Conservation (phyloP, 192 early-diverging fungal species). For the Physocladia obscura region DNA sequence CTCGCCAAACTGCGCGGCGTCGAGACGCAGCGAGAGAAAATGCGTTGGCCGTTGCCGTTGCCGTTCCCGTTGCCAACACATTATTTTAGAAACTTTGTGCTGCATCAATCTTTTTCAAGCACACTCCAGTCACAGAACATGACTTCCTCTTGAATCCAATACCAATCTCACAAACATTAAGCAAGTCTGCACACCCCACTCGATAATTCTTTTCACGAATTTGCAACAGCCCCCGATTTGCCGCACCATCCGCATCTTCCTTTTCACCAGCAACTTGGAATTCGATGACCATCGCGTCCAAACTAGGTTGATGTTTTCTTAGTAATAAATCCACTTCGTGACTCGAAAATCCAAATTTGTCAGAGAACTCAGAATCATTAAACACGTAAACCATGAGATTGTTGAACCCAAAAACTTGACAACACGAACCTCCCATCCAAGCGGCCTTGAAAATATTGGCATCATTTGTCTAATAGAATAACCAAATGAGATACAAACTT, state of each 20-base stretch:
- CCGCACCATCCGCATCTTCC: background rate
- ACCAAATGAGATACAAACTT: background rate
- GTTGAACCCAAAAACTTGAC: background rate
- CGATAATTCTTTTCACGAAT: constrained; percentile 10
- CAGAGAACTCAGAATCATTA: background rate
- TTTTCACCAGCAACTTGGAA: background rate
- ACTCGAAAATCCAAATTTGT: constrained; percentile 14
- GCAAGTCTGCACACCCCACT: background rate
- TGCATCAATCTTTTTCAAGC: no score
- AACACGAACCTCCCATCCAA: background rate
- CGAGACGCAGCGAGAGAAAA: constrained; percentile 13
- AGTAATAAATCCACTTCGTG: constrained; percentile 5
- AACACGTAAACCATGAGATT: background rate
- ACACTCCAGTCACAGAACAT: no score
- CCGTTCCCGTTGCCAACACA: no score
- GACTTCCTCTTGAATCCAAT: constrained; percentile 8
- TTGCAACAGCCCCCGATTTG: background rate
- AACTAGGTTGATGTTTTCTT: background rate
- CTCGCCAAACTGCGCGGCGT: background rate
- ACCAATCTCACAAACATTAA: constrained; percentile 8
- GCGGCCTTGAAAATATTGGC: background rate
- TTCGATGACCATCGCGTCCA: background rate
- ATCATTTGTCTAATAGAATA: background rate
- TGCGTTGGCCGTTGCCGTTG: background rate
- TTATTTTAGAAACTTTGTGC: no score